Base-by-base conservation (phyloP, 192 early-diverging fungal species). In the Dimargaris verticillata region DNA sequence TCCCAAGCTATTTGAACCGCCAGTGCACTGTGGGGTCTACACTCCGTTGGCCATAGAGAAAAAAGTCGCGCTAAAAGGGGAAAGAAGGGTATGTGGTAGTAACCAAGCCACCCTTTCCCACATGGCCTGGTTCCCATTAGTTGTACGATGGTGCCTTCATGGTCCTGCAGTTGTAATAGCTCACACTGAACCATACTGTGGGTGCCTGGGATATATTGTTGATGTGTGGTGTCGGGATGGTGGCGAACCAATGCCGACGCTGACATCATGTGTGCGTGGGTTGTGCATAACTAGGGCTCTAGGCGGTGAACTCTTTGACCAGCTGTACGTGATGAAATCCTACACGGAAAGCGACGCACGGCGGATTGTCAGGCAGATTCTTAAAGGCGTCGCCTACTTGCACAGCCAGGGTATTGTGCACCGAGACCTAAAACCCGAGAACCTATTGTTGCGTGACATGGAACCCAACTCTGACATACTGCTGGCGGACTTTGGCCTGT, bases 301-400 rank as follows among this genome's bases (percentile, higher is more conserved):
- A 86, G 95, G 95, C 46, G 93, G 93, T n/a, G 95, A 99, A 71
- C 73, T 99, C 25, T 96, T 93, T 69, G 88, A 96, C 62, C 75
- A 86, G 45, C 88, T 98, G 58, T 82, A 70, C 64, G 76, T 70
- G 51, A 77, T 78, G 73, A 82, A 68, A 49, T 80, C 58, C 54
- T 86, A 85, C 54, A 76, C 76, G 61, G 95, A 98, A 69, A 61
- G 68, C 1, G 91, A 95, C 64, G 92, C 91, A 1, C 84, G 87
- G 12, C 63, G 79, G 29, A 81, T 95, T 44, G 77, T 96, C 29
- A 70, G 74, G 38, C 86, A 83, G 45, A 80, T 98, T 50, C 74
- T 86, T 33, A 76, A 81, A 25, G 91, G 90, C 20, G 84, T 95
- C n/a, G 69, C 70, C 5, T 93, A 86, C 61, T 65, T 96, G 51